Base-by-base conservation (phyloP, 805 yeast genomes). In the Cyberlindnera sargentensis region DNA sequence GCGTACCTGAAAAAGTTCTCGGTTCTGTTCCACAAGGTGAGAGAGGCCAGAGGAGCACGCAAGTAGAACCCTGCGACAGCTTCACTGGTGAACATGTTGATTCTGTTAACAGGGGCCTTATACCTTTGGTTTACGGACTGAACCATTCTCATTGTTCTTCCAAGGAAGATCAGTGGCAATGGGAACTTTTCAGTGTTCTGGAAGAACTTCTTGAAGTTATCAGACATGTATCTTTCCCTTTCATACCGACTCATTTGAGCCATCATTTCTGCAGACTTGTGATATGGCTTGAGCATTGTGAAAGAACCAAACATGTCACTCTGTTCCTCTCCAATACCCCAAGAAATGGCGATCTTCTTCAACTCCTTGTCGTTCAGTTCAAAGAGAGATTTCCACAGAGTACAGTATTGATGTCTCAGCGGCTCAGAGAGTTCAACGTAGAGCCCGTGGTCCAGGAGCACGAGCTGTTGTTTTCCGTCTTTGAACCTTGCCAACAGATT, bases 51-150 rank as follows among this genome's bases (percentile, higher is more conserved):
- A 4, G 55, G 50, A 8, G 50, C 42, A 31, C 48, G 52, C 15
- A 58, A 31, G 31, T 56, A 58, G 31, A 28, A 56, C 3, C 61
- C 61, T n/a, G 44, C 51, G 10, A 58, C 54, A 0, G 87, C 86
- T 52, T 76, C 79, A 11, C 66, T 61, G 0, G 85, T 84, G 42
- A 84, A 66, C 28, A 81, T 56, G 45, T 78, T 80, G 50, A 84
- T 63, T 45, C 93, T 68, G 58, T 84, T 84, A n/a, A 83, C 82
- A 0, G 90, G 91, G 11, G 87, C 75, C 4, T 82, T 86, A 57
- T 75, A 76, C 31, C 65, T 65, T 50, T 76, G 78, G 58, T 85
- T 84, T 49, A 82, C 61, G 25, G 79, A 80, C 57, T 84, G 91
- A 40, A 85, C 72, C 67, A 84, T 83, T 47, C 90, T 67, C 83